phyloP scores from a whole-genome alignment of 73 alveolate genomes.

The Vitrella brassicaformis region DNA sequence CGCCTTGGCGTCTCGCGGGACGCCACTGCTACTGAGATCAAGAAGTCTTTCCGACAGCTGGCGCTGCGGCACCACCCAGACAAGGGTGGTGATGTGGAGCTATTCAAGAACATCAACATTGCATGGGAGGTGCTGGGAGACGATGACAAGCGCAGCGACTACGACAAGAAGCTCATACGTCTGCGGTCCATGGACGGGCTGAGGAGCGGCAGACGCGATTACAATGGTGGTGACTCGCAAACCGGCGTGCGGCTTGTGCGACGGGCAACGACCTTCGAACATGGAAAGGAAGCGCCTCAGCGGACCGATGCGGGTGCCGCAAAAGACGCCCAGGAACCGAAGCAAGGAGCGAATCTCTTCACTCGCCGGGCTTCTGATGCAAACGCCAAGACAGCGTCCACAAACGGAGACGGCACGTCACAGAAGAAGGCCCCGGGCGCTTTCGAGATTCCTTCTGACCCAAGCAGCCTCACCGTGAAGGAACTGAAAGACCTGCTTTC shows the following conservation, averaged over 20 bases:
- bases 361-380: no score
- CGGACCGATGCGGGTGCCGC: not conserved
- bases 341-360: no score
- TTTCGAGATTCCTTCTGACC: constrained; percentile 15
- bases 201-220: not conserved
- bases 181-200: constrained; percentile 24
- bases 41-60: constrained; percentile 48
- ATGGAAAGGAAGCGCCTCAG: not conserved
- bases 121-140: not conserved
- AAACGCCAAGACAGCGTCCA: no score
- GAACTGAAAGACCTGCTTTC: constrained; percentile 58
- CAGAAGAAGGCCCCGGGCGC: constrained; percentile 1
- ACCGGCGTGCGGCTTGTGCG: constrained; percentile 4
- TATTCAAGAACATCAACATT: constrained; percentile 25
- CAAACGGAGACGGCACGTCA: not conserved
- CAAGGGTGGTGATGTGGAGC: constrained; percentile 60
- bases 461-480: constrained; percentile 43
- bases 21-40: constrained; percentile 43
- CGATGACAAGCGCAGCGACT: constrained; percentile 18
- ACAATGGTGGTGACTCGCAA: not conserved
- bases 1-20: constrained; percentile 21
- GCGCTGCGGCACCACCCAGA: constrained; percentile 56
- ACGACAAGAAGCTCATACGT: constrained; percentile 15
- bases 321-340: not conserved
- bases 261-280: not conserved